A percentile compares a stretch with the other conserved stretches of the same genome.
Evolutionary conservation across 2,329 filamentous ascomycete genomes (phyloP).

Genomic region (Diplodia intermedia): DNA sequence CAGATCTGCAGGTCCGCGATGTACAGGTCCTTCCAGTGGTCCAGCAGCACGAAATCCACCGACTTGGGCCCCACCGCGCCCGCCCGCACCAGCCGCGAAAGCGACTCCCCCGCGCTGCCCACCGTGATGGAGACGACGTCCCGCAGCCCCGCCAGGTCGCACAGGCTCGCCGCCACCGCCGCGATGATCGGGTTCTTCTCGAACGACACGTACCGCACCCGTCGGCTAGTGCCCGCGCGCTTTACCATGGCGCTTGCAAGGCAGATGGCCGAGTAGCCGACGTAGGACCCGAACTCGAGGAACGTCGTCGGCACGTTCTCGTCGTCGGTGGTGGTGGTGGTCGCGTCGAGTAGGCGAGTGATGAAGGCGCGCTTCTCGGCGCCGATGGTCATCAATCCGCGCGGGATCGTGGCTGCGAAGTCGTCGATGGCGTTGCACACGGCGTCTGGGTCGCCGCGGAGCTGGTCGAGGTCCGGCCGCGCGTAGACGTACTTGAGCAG

Average conservation of each 20-base stretch:
- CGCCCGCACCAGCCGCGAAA: slow-evolving; percentile 41
- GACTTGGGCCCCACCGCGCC: slow-evolving; percentile 38
- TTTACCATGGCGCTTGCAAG: background rate
- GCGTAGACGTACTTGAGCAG: too few relatives aligned
- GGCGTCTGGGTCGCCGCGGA: background rate
- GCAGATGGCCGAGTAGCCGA: slow-evolving; percentile 13
- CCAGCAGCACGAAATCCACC: slow-evolving; percentile 50
- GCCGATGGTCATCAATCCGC: slow-evolving; percentile 10
- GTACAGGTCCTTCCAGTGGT: slow-evolving; percentile 49
- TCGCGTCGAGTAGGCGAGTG: background rate
- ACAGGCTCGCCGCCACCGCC: slow-evolving; percentile 42
- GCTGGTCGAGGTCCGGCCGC: background rate
- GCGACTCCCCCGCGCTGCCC: slow-evolving; percentile 43
- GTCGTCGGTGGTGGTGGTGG: too few relatives aligned
- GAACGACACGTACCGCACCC: slow-evolving; percentile 30
- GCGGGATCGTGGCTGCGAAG: background rate
- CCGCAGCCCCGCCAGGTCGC: slow-evolving; percentile 46
- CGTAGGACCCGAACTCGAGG: slow-evolving; percentile 6
- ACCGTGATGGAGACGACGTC: slow-evolving; percentile 45
- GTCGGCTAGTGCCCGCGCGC: background rate
- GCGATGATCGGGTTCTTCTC: slow-evolving; percentile 46
- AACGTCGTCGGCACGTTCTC: background rate
- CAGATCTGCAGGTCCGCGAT: slow-evolving; percentile 46
- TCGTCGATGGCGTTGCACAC: slow-evolving; percentile 7
- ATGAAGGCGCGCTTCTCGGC: slow-evolving; percentile 1